Evolutionary conservation across 805 yeast genomes (phyloP).

Genomic region (Yamadazyma paraphyllophila): DNA sequence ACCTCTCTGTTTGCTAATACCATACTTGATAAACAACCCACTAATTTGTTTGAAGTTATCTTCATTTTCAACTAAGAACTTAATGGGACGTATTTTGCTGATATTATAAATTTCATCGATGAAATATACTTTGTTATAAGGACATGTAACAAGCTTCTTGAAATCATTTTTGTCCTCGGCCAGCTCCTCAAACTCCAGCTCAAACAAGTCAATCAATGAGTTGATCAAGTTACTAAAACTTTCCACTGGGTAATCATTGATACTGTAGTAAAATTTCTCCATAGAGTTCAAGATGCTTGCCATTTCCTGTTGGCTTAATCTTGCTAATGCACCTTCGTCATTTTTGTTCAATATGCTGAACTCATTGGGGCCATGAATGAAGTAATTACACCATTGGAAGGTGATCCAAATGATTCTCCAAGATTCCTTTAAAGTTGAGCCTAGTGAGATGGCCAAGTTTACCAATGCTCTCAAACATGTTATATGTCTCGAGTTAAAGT

Average conservation of each 20-base stretch:
- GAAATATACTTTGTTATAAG: constrained; percentile 55
- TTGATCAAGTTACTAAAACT: constrained; percentile 50
- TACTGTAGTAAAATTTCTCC: constrained; percentile 60
- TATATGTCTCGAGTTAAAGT: constrained; percentile 64
- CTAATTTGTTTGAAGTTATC: constrained; percentile 38
- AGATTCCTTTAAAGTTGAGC: constrained; percentile 61
- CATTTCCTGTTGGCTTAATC: constrained; percentile 37
- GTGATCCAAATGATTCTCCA: constrained; percentile 66
- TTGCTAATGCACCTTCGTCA: constrained; percentile 10
- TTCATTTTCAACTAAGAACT: constrained; percentile 45
- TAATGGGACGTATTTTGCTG: constrained; percentile 48
- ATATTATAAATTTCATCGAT: constrained; percentile 53
- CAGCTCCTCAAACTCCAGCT: constrained; percentile 17
- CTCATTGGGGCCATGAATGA: constrained; percentile 54
- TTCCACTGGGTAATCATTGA: constrained; percentile 49
- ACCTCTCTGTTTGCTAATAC: constrained; percentile 31
- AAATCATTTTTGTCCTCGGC: constrained; percentile 2
- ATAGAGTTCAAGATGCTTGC: constrained; percentile 54
- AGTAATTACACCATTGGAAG: constrained; percentile 77
- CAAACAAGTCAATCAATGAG: constrained; percentile 44
- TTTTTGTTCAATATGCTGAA: constrained; percentile 25
- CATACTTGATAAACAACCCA: constrained; percentile 44
- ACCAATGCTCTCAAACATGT: constrained; percentile 75
- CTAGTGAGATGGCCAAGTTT: constrained; percentile 78
- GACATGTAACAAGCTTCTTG: constrained; percentile 35